phyloP scores from a whole-genome alignment of 148 eudicot genomes.

The Limonium bicolor region DNA sequence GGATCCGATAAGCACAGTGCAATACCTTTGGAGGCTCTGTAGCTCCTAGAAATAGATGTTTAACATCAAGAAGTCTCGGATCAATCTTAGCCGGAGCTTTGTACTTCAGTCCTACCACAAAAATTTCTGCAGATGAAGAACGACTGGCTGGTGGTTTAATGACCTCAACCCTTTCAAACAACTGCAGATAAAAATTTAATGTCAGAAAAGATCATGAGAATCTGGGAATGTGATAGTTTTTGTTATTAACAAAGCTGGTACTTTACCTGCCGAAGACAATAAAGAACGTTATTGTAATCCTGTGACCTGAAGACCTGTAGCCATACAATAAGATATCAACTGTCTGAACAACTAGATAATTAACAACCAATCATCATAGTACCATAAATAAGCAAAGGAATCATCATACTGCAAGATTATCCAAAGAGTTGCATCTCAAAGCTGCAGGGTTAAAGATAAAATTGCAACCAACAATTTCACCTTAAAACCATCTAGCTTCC shows the following conservation, averaged over 20 bases:
- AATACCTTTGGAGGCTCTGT: slow-evolving; percentile 68
- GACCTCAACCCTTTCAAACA: slow-evolving; percentile 90
- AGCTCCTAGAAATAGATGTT: slow-evolving; percentile 69
- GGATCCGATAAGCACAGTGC: background rate
- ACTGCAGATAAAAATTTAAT: slow-evolving; percentile 26
- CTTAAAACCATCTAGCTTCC: no score
- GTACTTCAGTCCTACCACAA: slow-evolving; percentile 52
- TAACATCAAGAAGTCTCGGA: slow-evolving; percentile 86
- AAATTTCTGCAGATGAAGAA: slow-evolving; percentile 88
- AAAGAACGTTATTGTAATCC: slow-evolving; percentile 81
- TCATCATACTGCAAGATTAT: no score
- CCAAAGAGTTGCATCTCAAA: no score
- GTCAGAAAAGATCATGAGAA: background rate
- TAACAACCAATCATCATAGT: no score
- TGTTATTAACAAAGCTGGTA: background rate
- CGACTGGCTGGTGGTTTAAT: slow-evolving; percentile 92
- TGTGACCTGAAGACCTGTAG: slow-evolving; percentile 90
- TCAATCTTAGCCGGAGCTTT: slow-evolving; percentile 97
- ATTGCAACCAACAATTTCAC: no score
- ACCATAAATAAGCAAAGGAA: no score
- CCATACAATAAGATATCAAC: no score
- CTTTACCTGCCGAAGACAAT: slow-evolving; percentile 83
- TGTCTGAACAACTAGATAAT: no score
- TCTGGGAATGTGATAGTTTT: background rate
- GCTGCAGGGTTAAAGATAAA: no score